Percentiles rank a stretch among this genome's conserved stretches.
Evolutionary conservation across 345 rosid genomes (phyloP).

Genomic region (Lepidium aucheri): DNA sequence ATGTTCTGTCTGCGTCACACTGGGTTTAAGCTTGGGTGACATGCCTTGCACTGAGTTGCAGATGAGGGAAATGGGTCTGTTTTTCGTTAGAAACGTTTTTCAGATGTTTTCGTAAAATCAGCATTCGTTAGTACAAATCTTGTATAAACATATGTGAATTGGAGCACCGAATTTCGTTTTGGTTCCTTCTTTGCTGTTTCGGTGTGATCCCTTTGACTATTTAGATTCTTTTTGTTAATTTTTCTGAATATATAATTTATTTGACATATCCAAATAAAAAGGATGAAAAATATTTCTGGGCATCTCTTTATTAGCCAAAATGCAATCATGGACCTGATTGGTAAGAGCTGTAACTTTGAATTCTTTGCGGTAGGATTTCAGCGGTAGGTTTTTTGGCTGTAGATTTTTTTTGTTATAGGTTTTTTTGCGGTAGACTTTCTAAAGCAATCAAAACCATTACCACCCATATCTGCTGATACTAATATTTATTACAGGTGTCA

Average conservation of each 20-base stretch:
- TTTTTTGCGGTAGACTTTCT: too few relatives aligned
- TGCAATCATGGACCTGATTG: too few relatives aligned
- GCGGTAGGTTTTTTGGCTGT: too few relatives aligned
- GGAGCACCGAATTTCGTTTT: constrained; percentile 1
- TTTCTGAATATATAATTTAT: neutral
- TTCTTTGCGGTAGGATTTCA: too few relatives aligned
- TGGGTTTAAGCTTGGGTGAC: neutral
- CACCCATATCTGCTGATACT: too few relatives aligned
- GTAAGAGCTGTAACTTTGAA: too few relatives aligned
- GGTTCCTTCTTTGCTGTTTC: neutral
- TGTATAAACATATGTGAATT: constrained; percentile 11
- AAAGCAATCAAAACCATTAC: too few relatives aligned
- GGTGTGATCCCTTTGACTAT: constrained; percentile 19
- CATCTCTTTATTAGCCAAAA: neutral
- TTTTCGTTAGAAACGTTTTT: constrained; percentile 18
- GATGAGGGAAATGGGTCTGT: neutral
- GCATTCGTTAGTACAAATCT: neutral
- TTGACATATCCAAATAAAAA: neutral
- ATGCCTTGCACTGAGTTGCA: neutral
- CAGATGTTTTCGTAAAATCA: constrained; percentile 2
- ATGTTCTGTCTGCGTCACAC: neutral
- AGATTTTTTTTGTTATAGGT: too few relatives aligned
- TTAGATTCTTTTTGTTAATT: neutral
- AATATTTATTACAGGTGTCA: too few relatives aligned
- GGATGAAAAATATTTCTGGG: too few relatives aligned